A percentile compares a stretch with the other conserved stretches of the same genome.
phyloP scores from a whole-genome alignment of 2,329 filamentous ascomycete genomes.

The Setomelanomma holmii region DNA sequence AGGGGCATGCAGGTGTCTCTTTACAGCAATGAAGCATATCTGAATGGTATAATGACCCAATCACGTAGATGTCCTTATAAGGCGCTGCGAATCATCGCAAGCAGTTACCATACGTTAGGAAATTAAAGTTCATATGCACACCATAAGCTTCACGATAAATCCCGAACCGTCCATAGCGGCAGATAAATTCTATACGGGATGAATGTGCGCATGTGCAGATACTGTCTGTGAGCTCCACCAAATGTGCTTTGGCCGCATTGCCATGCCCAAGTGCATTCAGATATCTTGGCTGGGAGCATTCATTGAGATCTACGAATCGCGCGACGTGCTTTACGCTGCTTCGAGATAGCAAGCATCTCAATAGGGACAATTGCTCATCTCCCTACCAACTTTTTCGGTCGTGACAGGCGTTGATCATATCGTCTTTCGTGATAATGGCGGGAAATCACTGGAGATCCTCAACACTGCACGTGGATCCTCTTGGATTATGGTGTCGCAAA shows the following conservation, averaged over 20 bases:
- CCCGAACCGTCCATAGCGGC: constrained; percentile 3
- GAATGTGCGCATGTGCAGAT: constrained; percentile 6
- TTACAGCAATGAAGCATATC: constrained; percentile 15
- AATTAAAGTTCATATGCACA: constrained; percentile 14
- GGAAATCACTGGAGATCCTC: constrained; percentile 7
- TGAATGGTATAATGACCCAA: constrained; percentile 1
- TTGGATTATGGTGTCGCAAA: constrained; percentile 5
- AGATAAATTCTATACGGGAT: constrained; percentile 5
- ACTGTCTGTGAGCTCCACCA: constrained; percentile 11
- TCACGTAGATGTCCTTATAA: constrained; percentile 3
- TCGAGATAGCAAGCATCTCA: constrained; percentile 14
- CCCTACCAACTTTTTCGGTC: constrained; percentile 10
- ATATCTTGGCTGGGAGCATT: constrained; percentile 4
- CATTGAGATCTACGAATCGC: constrained; percentile 21
- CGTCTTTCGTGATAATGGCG: constrained; percentile 1
- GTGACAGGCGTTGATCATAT: constrained; percentile 15
- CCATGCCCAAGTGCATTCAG: background rate
- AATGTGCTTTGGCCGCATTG: constrained; percentile 6
- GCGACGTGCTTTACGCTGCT: constrained; percentile 18
- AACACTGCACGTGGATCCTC: constrained; percentile 16
- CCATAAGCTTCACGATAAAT: constrained; percentile 8
- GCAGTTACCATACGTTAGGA: constrained; percentile 10
- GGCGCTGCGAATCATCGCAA: background rate
- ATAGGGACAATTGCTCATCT: constrained; percentile 14
- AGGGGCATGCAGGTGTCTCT: constrained; percentile 17